Evolutionary conservation across 2,329 filamentous ascomycete genomes (phyloP).

Genomic region (Pseudocercospora fuligena): DNA sequence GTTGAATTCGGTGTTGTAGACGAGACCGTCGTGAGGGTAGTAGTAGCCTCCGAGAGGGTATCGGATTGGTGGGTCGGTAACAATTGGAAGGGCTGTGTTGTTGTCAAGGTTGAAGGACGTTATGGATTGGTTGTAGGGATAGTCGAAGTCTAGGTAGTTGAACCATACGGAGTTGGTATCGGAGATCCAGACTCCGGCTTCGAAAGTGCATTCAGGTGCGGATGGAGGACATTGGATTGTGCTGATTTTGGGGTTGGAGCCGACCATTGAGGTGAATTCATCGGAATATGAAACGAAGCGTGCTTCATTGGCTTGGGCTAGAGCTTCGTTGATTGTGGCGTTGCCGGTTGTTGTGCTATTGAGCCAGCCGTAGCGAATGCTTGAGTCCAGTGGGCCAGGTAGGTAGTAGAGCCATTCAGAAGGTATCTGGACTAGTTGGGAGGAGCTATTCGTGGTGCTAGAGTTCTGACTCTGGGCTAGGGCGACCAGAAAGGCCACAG

Average conservation of each 20-base stretch:
- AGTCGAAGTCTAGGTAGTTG: slow-evolving; percentile 13
- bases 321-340: slow-evolving; percentile 3
- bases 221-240: neutral
- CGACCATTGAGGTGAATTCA: slow-evolving; percentile 8
- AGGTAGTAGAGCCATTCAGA: slow-evolving; percentile 12
- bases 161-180: slow-evolving; percentile 13
- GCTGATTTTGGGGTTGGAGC: neutral
- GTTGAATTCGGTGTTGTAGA: slow-evolving; percentile 14
- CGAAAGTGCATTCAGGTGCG: slow-evolving; percentile 9
- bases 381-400: slow-evolving; percentile 9
- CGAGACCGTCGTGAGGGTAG: slow-evolving; percentile 6
- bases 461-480: neutral
- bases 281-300: slow-evolving; percentile 14
- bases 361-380: slow-evolving; percentile 3
- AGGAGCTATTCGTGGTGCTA: neutral
- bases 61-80: slow-evolving; percentile 8
- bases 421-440: neutral
- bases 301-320: neutral
- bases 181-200: slow-evolving; percentile 19
- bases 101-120: slow-evolving; percentile 11
- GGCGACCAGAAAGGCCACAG: neutral
- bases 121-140: slow-evolving; percentile 11
- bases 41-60: slow-evolving; percentile 4
- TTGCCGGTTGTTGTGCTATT: slow-evolving; percentile 12
- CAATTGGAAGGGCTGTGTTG: neutral